A percentile compares a stretch with the other conserved stretches of the same genome.
phyloP scores from a whole-genome alignment of 208 protist species.

The Acanthamoeba sp. region DNA sequence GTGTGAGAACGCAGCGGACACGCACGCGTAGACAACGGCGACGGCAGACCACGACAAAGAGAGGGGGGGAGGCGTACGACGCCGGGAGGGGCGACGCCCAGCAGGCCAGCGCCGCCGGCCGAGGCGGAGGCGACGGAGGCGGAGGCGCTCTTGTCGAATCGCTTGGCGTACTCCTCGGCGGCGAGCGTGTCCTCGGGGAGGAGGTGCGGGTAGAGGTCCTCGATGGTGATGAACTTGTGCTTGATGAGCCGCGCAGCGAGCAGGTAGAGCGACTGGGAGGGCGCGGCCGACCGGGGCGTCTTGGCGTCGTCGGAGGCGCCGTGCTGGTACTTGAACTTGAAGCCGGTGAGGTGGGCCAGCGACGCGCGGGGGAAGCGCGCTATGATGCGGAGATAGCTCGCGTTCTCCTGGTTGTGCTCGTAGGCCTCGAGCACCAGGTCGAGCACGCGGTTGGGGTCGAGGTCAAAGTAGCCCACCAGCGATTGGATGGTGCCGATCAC shows the following conservation, averaged over 20 bases:
- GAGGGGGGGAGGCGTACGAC: neutral
- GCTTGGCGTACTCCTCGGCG: constrained; percentile 37
- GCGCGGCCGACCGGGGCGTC: neutral
- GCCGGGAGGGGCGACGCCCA: neutral
- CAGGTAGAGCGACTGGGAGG: constrained; percentile 78
- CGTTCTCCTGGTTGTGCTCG: constrained; percentile 81
- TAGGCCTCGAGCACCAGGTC: constrained; percentile 88
- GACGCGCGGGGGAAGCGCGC: constrained; percentile 55
- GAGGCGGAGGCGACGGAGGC: neutral
- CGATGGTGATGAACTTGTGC: constrained; percentile 75
- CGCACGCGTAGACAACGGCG: no score
- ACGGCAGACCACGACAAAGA: no score
- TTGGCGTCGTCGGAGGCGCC: neutral
- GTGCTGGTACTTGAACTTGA: constrained; percentile 84
- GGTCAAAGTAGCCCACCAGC: constrained; percentile 88
- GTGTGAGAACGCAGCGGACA: neutral
- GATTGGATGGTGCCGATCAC: constrained; percentile 40
- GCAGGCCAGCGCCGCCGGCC: neutral
- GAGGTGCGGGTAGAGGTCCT: constrained; percentile 85
- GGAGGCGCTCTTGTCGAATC: neutral
- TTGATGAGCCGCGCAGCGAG: constrained; percentile 78
- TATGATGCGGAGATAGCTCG: constrained; percentile 48
- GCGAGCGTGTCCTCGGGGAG: constrained; percentile 7
- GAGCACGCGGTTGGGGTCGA: constrained; percentile 91
- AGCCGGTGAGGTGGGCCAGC: constrained; percentile 82